Base-by-base conservation (phyloP, 1,284 basidiomycete species). In the Pholiota adiposa region DNA sequence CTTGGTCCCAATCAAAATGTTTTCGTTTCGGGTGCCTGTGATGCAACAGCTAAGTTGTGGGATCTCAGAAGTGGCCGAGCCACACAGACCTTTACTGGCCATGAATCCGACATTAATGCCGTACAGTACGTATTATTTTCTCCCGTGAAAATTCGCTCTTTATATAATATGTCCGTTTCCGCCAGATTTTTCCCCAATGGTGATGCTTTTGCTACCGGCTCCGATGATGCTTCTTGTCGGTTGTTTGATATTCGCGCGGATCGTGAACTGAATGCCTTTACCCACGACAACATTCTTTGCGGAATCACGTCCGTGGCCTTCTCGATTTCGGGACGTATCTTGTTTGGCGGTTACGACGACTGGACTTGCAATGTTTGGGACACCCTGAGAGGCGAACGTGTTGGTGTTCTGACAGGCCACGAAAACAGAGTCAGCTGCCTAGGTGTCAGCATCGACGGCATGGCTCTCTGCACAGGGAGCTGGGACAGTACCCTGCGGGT, bases 291-390 rank as follows among this genome's bases (percentile, higher is more conserved):
- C 78, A 97, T 98, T 66, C 86, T 98, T 18, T 98, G 97, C 72
- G 96, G 97, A 65, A 98, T 99, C 77, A 99, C 97, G 11, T 97
- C 96, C 3, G 96, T 99, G 66, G 96, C 94, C 14, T 99, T 99
- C 82, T 98, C 96, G 1, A 92, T 94, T 66, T 98, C 96, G 14
- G 97, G 97, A 50, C 92, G 97, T 61, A 92, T 99, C 68, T 85
- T 99, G 50, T 98, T 99, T 70, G 97, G 96, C 65, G 97, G 97
- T 43, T 99, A 98, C 74, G 97, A 99, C 75, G 97, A 99, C 76
- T 98, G 97, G 92, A 98, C 97, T 67, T 96, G 93, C 83, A 98
- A 98, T 72, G 97, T 98, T 50, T 99, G 97, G 97, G 97, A 99
- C 73, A 98, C 96, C 43, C 85, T 99, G 72, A 97, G 97, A 78